These are phyloP conservation scores for Podaxis sp. DNA, from an alignment of 768 basidiomycete species.

Conservation along the genomic window DNA sequence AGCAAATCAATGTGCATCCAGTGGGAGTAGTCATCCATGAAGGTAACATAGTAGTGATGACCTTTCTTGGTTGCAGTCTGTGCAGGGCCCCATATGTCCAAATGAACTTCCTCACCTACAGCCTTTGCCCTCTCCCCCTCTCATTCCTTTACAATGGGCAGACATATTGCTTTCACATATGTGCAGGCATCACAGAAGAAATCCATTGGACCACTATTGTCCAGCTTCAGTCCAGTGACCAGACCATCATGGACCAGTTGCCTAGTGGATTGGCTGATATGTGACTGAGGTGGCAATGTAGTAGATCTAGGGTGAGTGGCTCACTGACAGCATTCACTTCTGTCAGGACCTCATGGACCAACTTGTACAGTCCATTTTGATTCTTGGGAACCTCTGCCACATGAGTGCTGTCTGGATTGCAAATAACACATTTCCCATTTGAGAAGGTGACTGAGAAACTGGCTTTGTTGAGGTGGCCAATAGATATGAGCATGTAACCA, in stretches of 20 bases:
- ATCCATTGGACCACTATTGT: too few species aligned
- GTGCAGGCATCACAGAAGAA: too few species aligned
- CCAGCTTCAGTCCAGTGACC: too few species aligned
- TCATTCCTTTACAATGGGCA: too few species aligned
- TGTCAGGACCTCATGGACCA: neutral
- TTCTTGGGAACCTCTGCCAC: slow-evolving; percentile 22
- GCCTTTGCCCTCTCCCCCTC: too few species aligned
- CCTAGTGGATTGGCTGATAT: slow-evolving; percentile 1
- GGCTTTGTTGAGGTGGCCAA: neutral
- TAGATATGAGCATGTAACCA: slow-evolving; percentile 31
- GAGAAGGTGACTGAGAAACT: neutral
- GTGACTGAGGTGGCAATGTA: slow-evolving; percentile 1
- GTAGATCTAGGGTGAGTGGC: neutral
- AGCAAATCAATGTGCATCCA: too few species aligned
- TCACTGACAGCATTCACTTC: slow-evolving; percentile 12
- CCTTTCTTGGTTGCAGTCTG: too few species aligned
- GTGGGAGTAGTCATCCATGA: too few species aligned
- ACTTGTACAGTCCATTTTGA: neutral
- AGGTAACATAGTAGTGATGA: too few species aligned
- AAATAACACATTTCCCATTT: slow-evolving; percentile 22
- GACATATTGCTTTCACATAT: too few species aligned
- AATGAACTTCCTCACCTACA: too few species aligned
- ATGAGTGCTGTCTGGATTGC: slow-evolving; percentile 15
- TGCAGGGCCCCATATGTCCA: too few species aligned
- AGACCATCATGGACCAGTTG: slow-evolving; percentile 25